These are phyloP conservation scores for Colletotrichum sp. DNA, from an alignment of 2,329 filamentous ascomycete genomes.

Conservation along the genomic window DNA sequence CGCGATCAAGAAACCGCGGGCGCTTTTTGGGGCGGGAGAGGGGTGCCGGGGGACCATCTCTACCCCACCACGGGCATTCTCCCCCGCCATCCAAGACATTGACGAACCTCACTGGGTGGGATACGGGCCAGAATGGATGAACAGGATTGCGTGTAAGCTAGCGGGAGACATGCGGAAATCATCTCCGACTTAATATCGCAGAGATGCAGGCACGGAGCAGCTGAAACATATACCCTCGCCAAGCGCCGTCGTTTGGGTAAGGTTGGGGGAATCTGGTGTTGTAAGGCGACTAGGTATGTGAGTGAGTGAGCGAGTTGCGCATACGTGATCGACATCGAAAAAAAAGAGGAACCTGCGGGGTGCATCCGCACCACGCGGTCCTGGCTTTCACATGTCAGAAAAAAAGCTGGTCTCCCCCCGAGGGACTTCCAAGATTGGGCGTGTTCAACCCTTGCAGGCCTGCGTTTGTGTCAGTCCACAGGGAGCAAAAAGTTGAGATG, in stretches of 20 bases:
- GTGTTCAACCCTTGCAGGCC: constrained; percentile 8
- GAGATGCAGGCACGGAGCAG: constrained; percentile 8
- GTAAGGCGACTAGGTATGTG: neutral
- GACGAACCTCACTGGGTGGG: neutral
- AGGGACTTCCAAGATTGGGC: neutral
- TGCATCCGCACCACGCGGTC: constrained; percentile 16
- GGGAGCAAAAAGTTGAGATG: constrained; percentile 21
- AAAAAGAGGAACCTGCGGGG: constrained; percentile 23
- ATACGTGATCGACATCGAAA: constrained; percentile 13
- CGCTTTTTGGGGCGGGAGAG: neutral
- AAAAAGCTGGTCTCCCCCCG: neutral
- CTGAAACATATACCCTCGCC: constrained; percentile 7
- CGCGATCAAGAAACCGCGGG: neutral
- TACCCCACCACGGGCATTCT: neutral
- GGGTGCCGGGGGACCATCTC: neutral
- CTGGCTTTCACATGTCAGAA: constrained; percentile 20
- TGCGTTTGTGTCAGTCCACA: constrained; percentile 2
- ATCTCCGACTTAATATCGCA: constrained; percentile 11
- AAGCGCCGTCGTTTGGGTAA: constrained; percentile 1
- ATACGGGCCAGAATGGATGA: neutral
- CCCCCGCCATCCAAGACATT: neutral
- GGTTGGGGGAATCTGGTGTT: neutral
- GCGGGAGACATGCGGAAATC: neutral
- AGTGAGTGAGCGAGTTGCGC: neutral
- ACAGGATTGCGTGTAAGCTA: neutral